Base-by-base conservation (phyloP, 2,329 filamentous ascomycete species). In the Colletotrichum orchidophilum region DNA sequence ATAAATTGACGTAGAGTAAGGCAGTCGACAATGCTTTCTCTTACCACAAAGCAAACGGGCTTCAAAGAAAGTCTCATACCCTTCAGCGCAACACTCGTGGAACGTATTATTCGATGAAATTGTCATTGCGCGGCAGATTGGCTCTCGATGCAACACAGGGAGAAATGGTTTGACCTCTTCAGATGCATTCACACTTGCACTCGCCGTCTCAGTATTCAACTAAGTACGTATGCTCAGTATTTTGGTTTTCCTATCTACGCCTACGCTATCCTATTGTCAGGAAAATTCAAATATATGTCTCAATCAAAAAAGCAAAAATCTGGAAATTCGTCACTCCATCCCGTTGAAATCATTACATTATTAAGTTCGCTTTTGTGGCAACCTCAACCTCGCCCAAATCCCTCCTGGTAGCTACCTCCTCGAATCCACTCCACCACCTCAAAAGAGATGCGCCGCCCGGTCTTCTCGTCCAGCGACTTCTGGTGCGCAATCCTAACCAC, bases 381-480 rank as follows among this genome's bases (percentile, higher is more conserved):
- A 35, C 24, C 27, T 64, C 46, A 68, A 27, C 35, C 57, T 53
- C 54, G 61, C 18, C 66, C 71, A 49, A 66, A 76, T 7, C 74
- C 76, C 27, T 81, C 79, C 62, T 77, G 81, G 64, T 84, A 87
- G n/a, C 77, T 81, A 5, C 83, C 84, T 21, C 80, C 83, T 42
- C 87, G 80, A 70, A 94, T 87, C 90, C 93, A 97, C 81, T 98
- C 95, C 65, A 93, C 89, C 73, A 98, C 91, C 83, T 98, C 95
- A 81, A 98, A 98, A 1, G 91, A 92, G 60, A 97, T 83, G 73
- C 95, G 86, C 70, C 94, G 87, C 79, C 95, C 86, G 12, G 90
- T 91, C 76, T 89, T 92, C 79, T 94, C 92, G 72, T 91, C 91
- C 73, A 94, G 79, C 29, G 82, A 81, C 76, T 82, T 77, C 49